Evolutionary conservation across 108 stramenopile genomes (phyloP).

Genomic region (Cyclotella baltica): DNA sequence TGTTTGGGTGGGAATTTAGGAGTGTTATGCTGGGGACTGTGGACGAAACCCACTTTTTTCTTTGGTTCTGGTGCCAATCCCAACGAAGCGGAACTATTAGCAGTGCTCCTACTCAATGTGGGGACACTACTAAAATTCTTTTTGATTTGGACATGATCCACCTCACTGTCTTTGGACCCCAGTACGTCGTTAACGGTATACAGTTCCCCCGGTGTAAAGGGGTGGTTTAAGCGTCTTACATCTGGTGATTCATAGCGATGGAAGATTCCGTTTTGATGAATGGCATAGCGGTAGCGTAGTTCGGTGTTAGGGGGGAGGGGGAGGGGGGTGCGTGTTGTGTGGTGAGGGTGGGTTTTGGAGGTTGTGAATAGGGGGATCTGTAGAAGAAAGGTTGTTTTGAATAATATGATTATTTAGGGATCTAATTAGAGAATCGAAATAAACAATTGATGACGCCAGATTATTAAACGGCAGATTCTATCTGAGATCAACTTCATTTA

Average conservation of each 20-base stretch:
- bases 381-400: constrained; percentile 11
- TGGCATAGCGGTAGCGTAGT: constrained; percentile 76
- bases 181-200: constrained; percentile 82
- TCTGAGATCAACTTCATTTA: neutral
- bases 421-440: neutral
- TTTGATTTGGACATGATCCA: constrained; percentile 72
- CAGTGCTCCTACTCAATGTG: constrained; percentile 35
- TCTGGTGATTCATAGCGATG: constrained; percentile 69
- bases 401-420: too few species aligned
- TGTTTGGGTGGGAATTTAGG: constrained; percentile 35
- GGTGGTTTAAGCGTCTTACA: constrained; percentile 49
- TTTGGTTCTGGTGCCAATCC: constrained; percentile 36
- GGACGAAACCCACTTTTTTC: constrained; percentile 84
- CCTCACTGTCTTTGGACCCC: constrained; percentile 63
- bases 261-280: constrained; percentile 73
- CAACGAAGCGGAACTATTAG: constrained; percentile 25
- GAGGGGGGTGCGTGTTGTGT: constrained; percentile 65
- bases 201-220: constrained; percentile 61
- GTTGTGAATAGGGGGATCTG: constrained; percentile 76
- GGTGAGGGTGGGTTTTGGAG: constrained; percentile 78
- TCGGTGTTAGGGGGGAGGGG: constrained; percentile 48
- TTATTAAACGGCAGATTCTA: neutral
- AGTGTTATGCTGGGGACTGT: constrained; percentile 57
- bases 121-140: constrained; percentile 30
- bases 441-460: neutral